Percentiles rank a stretch among this genome's conserved stretches.
Evolutionary conservation across 768 basidiomycete species (phyloP).

Genomic region (Nevesoporus exiguus): DNA sequence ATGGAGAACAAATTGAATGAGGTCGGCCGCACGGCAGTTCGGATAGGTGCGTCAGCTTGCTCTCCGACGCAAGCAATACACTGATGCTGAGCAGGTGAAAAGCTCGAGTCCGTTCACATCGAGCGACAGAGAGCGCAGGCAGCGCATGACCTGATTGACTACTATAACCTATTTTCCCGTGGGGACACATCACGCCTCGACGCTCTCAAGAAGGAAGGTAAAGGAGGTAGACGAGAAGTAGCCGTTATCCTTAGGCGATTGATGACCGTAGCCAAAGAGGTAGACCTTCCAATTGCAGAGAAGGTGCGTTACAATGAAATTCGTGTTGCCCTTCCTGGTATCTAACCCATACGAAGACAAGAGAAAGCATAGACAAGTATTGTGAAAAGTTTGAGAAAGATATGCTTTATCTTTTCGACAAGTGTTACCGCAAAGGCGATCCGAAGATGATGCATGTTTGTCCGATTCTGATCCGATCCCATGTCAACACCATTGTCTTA

Average conservation of each 20-base stretch:
- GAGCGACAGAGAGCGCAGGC: slow-evolving; percentile 92
- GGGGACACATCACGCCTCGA: slow-evolving; percentile 76
- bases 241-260: slow-evolving; percentile 84
- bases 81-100: slow-evolving; percentile 62
- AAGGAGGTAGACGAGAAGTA: slow-evolving; percentile 83
- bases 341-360: slow-evolving; percentile 48
- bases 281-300: slow-evolving; percentile 81
- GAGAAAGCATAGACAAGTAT: slow-evolving; percentile 92
- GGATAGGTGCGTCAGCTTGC: slow-evolving; percentile 61
- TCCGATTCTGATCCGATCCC: slow-evolving; percentile 20
- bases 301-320: slow-evolving; percentile 46
- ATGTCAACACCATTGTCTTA: slow-evolving; percentile 8
- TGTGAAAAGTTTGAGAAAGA: slow-evolving; percentile 99
- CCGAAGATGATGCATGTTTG: slow-evolving; percentile 98
- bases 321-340: not conserved
- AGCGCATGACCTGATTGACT: slow-evolving; percentile 89
- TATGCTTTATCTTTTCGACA: slow-evolving; percentile 93
- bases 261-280: slow-evolving; percentile 87
- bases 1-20: slow-evolving; percentile 92
- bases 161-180: slow-evolving; percentile 87
- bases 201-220: slow-evolving; percentile 78
- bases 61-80: not conserved
- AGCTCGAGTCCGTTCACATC: slow-evolving; percentile 90
- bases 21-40: slow-evolving; percentile 89
- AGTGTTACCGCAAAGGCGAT: slow-evolving; percentile 94